Evolutionary conservation across 805 yeast genomes (phyloP).

Genomic region (Kuraishia molischiana): DNA sequence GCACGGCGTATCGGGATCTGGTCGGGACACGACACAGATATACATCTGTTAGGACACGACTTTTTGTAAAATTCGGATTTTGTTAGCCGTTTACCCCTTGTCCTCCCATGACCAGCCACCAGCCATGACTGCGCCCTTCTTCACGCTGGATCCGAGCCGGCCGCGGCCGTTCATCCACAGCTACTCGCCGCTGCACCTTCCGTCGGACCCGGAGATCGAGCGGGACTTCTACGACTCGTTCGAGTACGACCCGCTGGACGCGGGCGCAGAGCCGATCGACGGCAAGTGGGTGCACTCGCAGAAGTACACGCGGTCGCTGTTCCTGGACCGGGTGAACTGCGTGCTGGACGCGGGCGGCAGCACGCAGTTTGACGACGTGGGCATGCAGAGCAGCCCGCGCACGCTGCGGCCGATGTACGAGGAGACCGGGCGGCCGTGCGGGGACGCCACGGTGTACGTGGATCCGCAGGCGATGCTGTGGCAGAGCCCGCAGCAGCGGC

Average conservation of each 20-base stretch:
- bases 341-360: not conserved
- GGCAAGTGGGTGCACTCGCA: not conserved
- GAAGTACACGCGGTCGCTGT: not conserved
- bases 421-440: not conserved
- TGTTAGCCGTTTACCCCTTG: too few relatives aligned
- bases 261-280: not conserved
- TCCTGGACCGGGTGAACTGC: not conserved
- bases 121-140: too few relatives aligned
- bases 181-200: not conserved
- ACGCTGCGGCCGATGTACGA: not conserved
- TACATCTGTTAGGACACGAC: not conserved
- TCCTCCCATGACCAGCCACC: too few relatives aligned
- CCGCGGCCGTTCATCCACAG: not conserved
- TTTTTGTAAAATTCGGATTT: too few relatives aligned
- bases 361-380: not conserved
- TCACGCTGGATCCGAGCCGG: too few relatives aligned
- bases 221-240: not conserved
- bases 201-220: conserved; percentile 1
- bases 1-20: too few relatives aligned
- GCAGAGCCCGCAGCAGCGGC: conserved; percentile 13
- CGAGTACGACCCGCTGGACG: not conserved
- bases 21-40: too few relatives aligned
- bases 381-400: not conserved
- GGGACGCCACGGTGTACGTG: conserved; percentile 6
- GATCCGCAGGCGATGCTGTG: conserved; percentile 22